Evolutionary conservation across 1,284 basidiomycete genomes (phyloP).

Genomic region (Nidula niveotomentosa): DNA sequence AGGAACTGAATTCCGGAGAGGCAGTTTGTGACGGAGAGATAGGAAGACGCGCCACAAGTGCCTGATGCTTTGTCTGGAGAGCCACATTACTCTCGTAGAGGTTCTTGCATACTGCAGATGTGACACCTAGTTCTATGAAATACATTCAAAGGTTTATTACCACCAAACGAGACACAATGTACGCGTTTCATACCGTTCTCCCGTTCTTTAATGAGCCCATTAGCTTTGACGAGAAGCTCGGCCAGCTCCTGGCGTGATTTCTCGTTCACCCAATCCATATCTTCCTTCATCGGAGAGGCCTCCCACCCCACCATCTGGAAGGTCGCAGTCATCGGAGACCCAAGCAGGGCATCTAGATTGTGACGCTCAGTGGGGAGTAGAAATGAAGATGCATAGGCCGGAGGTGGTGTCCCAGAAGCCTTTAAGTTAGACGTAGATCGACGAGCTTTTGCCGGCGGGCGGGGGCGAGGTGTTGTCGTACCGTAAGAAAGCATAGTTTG

Average conservation of each 20-base stretch:
- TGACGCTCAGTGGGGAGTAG: not conserved
- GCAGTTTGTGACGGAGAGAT: constrained; percentile 32
- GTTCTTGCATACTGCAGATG: constrained; percentile 66
- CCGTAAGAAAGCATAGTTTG: no score
- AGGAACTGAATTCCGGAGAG: constrained; percentile 23
- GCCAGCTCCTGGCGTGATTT: constrained; percentile 73
- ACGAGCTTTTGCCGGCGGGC: constrained; percentile 59
- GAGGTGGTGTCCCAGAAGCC: constrained; percentile 44
- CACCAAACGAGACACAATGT: not conserved
- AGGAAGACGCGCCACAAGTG: constrained; percentile 62
- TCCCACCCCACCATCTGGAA: constrained; percentile 24
- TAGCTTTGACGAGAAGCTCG: constrained; percentile 64
- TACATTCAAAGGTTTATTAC: not conserved
- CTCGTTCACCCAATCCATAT: constrained; percentile 53
- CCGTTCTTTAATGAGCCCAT: constrained; percentile 71
- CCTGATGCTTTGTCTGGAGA: constrained; percentile 69
- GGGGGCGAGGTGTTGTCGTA: constrained; percentile 46
- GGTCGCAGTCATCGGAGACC: constrained; percentile 35
- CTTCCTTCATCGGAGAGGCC: constrained; percentile 19
- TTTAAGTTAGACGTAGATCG: constrained; percentile 24
- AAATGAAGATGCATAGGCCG: constrained; percentile 45
- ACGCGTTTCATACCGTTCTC: constrained; percentile 59
- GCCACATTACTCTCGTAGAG: constrained; percentile 68
- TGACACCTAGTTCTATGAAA: constrained; percentile 60
- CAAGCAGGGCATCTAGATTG: constrained; percentile 29